A percentile compares a stretch with the other conserved stretches of the same genome.
Conservation (phyloP, 768 basidiomycete species). For the Rhodocollybia butyracea region DNA sequence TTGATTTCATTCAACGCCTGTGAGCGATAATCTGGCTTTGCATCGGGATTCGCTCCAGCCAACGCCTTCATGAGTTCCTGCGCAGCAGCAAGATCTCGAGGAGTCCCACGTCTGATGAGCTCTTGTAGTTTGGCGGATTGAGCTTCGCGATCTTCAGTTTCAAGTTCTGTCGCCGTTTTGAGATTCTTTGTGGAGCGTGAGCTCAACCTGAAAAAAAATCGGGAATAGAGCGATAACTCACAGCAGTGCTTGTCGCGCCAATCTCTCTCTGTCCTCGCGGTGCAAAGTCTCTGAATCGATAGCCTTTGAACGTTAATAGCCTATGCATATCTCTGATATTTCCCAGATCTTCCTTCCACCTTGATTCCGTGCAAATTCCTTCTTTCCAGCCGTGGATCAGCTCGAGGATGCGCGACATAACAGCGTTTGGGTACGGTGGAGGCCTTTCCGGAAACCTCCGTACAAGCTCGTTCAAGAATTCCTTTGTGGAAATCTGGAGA, state of each 20-base stretch:
- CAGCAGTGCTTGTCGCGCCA: conserved; percentile 35
- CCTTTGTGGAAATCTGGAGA: conserved; percentile 94
- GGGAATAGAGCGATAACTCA: conserved; percentile 30
- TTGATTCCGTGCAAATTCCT: conserved; percentile 80
- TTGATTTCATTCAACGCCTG: conserved; percentile 89
- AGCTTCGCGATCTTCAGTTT: conserved; percentile 91
- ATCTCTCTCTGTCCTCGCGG: conserved; percentile 26
- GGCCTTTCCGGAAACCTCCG: conserved; percentile 97
- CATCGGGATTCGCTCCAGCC: conserved; percentile 92
- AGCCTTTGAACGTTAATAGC: conserved; percentile 90
- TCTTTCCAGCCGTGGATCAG: conserved; percentile 95
- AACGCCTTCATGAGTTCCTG: conserved; percentile 97
- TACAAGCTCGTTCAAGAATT: conserved; percentile 97
- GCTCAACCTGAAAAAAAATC: no score
- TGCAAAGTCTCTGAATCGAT: conserved; percentile 60
- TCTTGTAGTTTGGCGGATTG: conserved; percentile 99
- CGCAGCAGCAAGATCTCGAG: conserved; percentile 90
- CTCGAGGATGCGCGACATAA: conserved; percentile 93
- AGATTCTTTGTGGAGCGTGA: no score
- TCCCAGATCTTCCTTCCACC: conserved; percentile 94
- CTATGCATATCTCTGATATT: conserved; percentile 99
- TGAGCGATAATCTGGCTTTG: conserved; percentile 89
- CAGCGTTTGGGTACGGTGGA: conserved; percentile 89
- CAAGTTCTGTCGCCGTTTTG: conserved; percentile 94
- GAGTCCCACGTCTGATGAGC: conserved; percentile 92